Percentiles rank a stretch among this genome's conserved stretches.
Conservation (phyloP, 2,329 filamentous ascomycete species). For the Colletotrichum sp. region DNA sequence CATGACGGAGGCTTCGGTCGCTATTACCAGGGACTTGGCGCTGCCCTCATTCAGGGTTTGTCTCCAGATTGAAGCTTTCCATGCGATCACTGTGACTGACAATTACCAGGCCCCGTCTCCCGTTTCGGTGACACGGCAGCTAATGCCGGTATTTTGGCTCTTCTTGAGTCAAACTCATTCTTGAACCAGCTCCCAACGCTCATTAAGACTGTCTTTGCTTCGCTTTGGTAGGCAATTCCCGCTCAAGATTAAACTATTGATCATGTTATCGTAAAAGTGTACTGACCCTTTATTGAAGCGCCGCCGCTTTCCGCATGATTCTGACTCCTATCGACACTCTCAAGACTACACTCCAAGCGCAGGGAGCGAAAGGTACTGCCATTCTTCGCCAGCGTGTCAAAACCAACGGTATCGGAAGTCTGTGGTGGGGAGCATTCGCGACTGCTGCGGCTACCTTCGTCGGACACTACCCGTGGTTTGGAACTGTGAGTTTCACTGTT, state of each 20-base stretch:
- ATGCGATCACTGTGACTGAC: not conserved
- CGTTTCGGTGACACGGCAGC: constrained; percentile 54
- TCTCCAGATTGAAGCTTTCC: not conserved
- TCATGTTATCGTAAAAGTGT: not conserved
- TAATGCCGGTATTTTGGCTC: constrained; percentile 52
- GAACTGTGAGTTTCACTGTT: constrained; percentile 37
- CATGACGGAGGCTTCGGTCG: constrained; percentile 43
- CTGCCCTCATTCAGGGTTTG: constrained; percentile 49
- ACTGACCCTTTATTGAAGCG: constrained; percentile 28
- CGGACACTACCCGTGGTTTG: constrained; percentile 56
- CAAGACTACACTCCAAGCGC: constrained; percentile 55
- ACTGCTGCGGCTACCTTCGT: constrained; percentile 54
- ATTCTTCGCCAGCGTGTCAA: constrained; percentile 49
- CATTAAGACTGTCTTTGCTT: constrained; percentile 51
- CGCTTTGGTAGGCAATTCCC: constrained; percentile 37
- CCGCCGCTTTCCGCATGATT: constrained; percentile 51
- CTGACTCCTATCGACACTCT: constrained; percentile 53
- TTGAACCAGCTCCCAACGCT: constrained; percentile 45
- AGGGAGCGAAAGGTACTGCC: constrained; percentile 45
- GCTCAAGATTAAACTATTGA: not conserved
- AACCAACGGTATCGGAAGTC: constrained; percentile 46
- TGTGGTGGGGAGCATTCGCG: constrained; percentile 56
- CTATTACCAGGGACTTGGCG: constrained; percentile 50
- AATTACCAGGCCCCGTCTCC: constrained; percentile 41
- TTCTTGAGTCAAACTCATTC: constrained; percentile 51